Conservation (phyloP, 345 rosid genomes). For the Eucalyptus decipiens region DNA sequence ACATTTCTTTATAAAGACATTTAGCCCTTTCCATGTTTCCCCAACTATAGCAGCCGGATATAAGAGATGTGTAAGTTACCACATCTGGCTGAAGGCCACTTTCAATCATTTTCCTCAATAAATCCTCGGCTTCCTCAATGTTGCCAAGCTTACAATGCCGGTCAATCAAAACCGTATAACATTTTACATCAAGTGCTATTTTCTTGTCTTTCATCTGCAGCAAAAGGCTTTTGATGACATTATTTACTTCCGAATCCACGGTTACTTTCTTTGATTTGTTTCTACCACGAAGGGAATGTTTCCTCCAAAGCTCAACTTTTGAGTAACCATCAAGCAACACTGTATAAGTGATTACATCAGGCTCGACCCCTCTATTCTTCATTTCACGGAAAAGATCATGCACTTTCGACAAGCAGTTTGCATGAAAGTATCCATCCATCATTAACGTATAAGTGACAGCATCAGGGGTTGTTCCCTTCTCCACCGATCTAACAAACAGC, state of each 20-base stretch:
- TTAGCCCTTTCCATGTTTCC: conserved; percentile 32
- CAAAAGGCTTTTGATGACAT: conserved; percentile 11
- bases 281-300: background rate
- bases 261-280: background rate
- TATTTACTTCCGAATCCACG: background rate
- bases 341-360: conserved; percentile 50
- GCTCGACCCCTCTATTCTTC: conserved; percentile 48
- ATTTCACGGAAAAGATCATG: conserved; percentile 31
- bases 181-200: conserved; percentile 33
- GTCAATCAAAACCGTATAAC: conserved; percentile 57
- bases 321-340: conserved; percentile 38
- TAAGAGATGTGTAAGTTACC: conserved; percentile 41
- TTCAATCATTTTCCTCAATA: conserved; percentile 36
- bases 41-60: conserved; percentile 19
- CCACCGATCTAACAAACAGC: conserved; percentile 18
- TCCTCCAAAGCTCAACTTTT: conserved; percentile 4
- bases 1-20: conserved; percentile 26
- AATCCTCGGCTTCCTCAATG: conserved; percentile 16
- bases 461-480: conserved; percentile 31
- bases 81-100: conserved; percentile 53
- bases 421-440: conserved; percentile 51
- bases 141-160: conserved; percentile 35
- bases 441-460: conserved; percentile 45
- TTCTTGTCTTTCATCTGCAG: conserved; percentile 17
- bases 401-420: conserved; percentile 26